Base-by-base conservation (phyloP, 768 basidiomycete species). In the Tulasnella sp. region DNA sequence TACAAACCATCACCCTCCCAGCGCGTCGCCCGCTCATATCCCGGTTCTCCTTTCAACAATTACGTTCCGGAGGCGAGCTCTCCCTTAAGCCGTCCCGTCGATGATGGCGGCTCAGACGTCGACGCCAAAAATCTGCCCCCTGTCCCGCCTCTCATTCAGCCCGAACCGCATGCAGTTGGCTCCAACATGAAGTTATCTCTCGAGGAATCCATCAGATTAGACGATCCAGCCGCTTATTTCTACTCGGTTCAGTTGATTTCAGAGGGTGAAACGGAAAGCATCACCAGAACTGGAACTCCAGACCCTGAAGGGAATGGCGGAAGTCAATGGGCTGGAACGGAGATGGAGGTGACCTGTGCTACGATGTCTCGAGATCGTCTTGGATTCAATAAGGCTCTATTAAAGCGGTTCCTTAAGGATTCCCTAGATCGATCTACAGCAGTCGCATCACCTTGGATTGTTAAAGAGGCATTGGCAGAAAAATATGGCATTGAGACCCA, bases 311-410 rank as follows among this genome's bases (percentile, higher is more conserved):
- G 69, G 65, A 20, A 64, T 70, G 47, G 70, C 43, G 71, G 73
- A 42, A 66, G 69, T 22, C 76, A 80, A 57, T 78, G 79, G 64
- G 77, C 76, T 51, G 84, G 85, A 40, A 85, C 78, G 58, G 69
- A 81, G 56, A 81, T 89, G 69, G 88, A 93, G 63, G 86, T 93
- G 25, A 50, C 48, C 22, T 50, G 48, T 28, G 20, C 37, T 22
- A 40, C 48, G 4, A 15, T 50, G 37, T 50, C 48, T 19, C 91
- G 95, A 54, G 95, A 99, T 64, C 85, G 92, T 46, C 72, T 93
- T 16, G 80, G 89, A 16, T 98, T 98, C 67, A 93, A 90, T 25
- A 96, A 98, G 66, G 91, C 91, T 15, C 93, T 98, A 59, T 77
- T 99, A 25, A 87, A 91, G 57, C 83, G 91, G 13, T 96, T 93